Evolutionary conservation across 2,329 filamentous ascomycete species (phyloP), one percentile per base, ranked within the genome.

Genomic region (Ciborinia camelliae): DNA sequence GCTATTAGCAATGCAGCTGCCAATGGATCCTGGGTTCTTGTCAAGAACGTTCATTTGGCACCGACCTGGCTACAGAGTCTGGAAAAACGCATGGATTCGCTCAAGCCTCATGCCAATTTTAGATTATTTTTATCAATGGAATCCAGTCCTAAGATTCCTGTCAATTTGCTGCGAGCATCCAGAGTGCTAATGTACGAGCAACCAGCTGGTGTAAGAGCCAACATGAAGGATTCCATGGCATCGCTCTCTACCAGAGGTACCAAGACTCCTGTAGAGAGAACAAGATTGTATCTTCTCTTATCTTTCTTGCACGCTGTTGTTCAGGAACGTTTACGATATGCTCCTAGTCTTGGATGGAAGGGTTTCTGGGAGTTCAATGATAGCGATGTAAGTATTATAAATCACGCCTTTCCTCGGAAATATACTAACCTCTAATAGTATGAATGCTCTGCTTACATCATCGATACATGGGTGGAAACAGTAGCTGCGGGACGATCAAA

Each of bases 361-460:
- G 92, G 92, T 62, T 97, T 97, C 83, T 99, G 96, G 95, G 96
- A 99, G 78, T 99, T 99, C 78, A 99, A 99, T 76, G 96, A 99
- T 78, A 96, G 93, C 72, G 95, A 99, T 79, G 91, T 96, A 86
- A 90, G 91, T 88, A 23, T n/a, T 20, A 32, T 26, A 20, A 65
- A 55, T 63, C 26, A 14, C 8, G 7, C 30, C n/a, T 45, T 12
- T 63, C 50, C 28, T 54, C 20, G 41, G 97, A 96, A 75, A 92
- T 97, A 48, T 72, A 63, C 77, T 81, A 74, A 79, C 43, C 37
- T 58, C 28, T 30, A 15, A 62, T 72, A 95, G 90, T 98, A 98
- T 78, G 94, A 99, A 83, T 99, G 95, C 79, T 97, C 91, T 53
- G 91, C 92, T 63, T 95, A 91, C 77, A 96, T 99, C 70, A 92